Evolutionary conservation across 2,329 filamentous ascomycete genomes (phyloP).

Genomic region (Sphaerostilbella broomeana): DNA sequence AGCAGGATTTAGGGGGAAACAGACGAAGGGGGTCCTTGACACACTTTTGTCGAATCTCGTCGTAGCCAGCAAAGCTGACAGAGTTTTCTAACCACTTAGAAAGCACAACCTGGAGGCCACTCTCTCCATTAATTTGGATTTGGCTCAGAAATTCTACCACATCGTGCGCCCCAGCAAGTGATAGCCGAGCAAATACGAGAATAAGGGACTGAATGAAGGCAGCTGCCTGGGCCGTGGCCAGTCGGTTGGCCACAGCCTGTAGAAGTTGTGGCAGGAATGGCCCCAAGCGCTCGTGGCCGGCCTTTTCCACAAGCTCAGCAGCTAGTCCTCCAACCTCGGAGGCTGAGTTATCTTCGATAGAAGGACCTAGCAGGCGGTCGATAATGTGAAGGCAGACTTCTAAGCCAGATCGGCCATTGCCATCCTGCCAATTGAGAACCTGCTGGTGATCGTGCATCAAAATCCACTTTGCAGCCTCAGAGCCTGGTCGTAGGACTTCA

Average conservation of each 20-base stretch:
- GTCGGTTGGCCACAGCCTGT: slow-evolving; percentile 76
- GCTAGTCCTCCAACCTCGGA: slow-evolving; percentile 95
- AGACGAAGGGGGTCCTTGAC: slow-evolving; percentile 24
- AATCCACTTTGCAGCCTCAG: slow-evolving; percentile 81
- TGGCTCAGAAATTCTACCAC: slow-evolving; percentile 88
- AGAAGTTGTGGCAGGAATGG: slow-evolving; percentile 85
- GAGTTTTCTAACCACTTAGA: slow-evolving; percentile 97
- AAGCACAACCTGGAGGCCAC: slow-evolving; percentile 81
- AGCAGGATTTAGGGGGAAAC: slow-evolving; percentile 18
- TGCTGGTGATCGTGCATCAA: slow-evolving; percentile 85
- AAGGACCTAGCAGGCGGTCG: slow-evolving; percentile 75
- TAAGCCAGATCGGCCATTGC: slow-evolving; percentile 71
- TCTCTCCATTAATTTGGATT: slow-evolving; percentile 71
- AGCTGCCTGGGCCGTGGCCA: slow-evolving; percentile 75
- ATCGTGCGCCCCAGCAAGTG: slow-evolving; percentile 75
- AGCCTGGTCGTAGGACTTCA: slow-evolving; percentile 79
- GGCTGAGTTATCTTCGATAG: slow-evolving; percentile 86
- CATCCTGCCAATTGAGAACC: slow-evolving; percentile 79
- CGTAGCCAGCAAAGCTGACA: slow-evolving; percentile 94
- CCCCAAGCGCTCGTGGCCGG: slow-evolving; percentile 82
- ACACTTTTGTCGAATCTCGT: slow-evolving; percentile 94
- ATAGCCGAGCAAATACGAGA: slow-evolving; percentile 86
- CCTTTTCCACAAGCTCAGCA: slow-evolving; percentile 91
- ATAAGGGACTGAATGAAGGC: slow-evolving; percentile 94
- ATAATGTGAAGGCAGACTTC: slow-evolving; percentile 89